These are phyloP conservation scores for Venturiaceae sp. DNA, from an alignment of 2,329 filamentous ascomycete genomes.

Conservation along the genomic window DNA sequence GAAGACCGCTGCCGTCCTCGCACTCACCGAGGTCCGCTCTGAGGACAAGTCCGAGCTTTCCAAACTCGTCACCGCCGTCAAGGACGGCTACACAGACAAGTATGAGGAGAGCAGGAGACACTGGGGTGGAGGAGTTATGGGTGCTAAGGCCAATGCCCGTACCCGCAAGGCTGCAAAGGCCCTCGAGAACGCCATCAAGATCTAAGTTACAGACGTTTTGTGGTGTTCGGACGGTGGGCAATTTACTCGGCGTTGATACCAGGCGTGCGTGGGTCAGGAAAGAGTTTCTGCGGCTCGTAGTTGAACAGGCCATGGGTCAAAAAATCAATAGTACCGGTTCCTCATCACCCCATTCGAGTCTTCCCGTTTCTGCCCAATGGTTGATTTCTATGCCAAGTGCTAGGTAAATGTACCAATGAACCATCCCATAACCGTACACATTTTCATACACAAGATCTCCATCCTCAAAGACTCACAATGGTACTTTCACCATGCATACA, in stretches of 20 bases:
- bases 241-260: not conserved
- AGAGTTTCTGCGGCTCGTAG: not conserved
- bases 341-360: not conserved
- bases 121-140: conserved; percentile 99
- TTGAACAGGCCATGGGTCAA: not conserved
- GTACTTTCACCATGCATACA: no score
- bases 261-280: not conserved
- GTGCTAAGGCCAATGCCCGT: conserved; percentile 76
- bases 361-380: not conserved
- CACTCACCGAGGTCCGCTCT: conserved; percentile 89
- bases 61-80: conserved; percentile 92
- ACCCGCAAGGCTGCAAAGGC: conserved; percentile 90
- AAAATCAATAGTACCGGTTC: not conserved
- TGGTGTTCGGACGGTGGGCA: not conserved
- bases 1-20: conserved; percentile 96
- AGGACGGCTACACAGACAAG: conserved; percentile 97
- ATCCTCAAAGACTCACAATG: no score
- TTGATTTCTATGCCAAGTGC: no score
- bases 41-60: conserved; percentile 98
- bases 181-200: conserved; percentile 90
- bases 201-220: conserved; percentile 48
- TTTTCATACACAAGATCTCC: no score
- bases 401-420: no score
- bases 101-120: conserved; percentile 82
- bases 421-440: no score